Conservation (phyloP, 306 rosid genomes). For the Quercus gilva region DNA sequence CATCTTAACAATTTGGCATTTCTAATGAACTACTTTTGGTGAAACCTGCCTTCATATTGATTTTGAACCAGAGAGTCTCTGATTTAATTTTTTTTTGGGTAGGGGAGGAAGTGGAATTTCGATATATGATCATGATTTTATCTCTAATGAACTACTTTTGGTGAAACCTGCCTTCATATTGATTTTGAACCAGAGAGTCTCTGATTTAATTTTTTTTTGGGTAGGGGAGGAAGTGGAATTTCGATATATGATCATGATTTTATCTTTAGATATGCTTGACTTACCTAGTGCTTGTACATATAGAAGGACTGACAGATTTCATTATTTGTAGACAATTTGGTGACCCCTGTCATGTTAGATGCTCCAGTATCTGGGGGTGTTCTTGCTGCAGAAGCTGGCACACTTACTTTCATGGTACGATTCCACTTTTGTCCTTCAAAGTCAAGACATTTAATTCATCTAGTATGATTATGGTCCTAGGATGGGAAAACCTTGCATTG, state of each 20-base stretch:
- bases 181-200: not conserved
- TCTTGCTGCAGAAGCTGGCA: slow-evolving; percentile 90
- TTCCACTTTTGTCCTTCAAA: slow-evolving; percentile 19
- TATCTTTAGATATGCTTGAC: slow-evolving; percentile 9
- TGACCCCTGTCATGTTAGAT: slow-evolving; percentile 68
- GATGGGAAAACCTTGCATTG: no score
- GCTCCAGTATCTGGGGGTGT: slow-evolving; percentile 99
- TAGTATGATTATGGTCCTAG: no score
- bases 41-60: not conserved
- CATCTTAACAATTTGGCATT: not conserved
- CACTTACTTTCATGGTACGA: slow-evolving; percentile 85
- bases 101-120: not conserved
- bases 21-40: not conserved
- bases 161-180: not conserved
- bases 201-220: no score
- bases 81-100: no score
- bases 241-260: slow-evolving; percentile 2
- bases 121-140: no score
- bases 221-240: not conserved
- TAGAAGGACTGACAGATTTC: slow-evolving; percentile 20
- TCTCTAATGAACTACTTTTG: not conserved
- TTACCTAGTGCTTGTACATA: not conserved
- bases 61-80: not conserved
- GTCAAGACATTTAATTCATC: not conserved
- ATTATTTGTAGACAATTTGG: slow-evolving; percentile 42